Evolutionary conservation across 371 early-diverging fungal genomes (phyloP).

Genomic region (Aphelidium insulamus): DNA sequence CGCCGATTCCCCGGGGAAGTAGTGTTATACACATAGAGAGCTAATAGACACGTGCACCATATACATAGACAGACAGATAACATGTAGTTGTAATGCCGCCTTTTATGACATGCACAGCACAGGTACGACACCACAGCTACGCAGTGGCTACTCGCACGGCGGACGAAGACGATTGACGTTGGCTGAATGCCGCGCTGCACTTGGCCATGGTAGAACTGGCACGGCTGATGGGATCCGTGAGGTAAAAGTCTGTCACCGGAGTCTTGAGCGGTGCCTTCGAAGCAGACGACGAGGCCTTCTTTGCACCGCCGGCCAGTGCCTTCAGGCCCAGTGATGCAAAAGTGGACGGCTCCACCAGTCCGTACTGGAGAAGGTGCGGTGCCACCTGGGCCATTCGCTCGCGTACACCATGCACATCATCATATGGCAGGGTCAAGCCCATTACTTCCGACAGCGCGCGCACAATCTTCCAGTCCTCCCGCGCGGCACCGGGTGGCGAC

Average conservation of each 20-base stretch:
- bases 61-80: too few relatives aligned
- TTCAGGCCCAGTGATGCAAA: slow-evolving; percentile 32
- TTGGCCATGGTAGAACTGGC: slow-evolving; percentile 93
- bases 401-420: slow-evolving; percentile 54
- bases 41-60: too few relatives aligned
- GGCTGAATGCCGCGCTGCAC: slow-evolving; percentile 52
- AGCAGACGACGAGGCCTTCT: not conserved
- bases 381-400: slow-evolving; percentile 65
- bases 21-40: too few relatives aligned
- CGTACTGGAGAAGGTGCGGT: slow-evolving; percentile 56
- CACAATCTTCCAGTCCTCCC: slow-evolving; percentile 95
- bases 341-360: slow-evolving; percentile 34
- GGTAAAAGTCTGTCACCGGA: slow-evolving; percentile 70
- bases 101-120: too few relatives aligned
- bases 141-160: too few relatives aligned
- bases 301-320: slow-evolving; percentile 18
- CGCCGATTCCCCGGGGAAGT: too few relatives aligned
- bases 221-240: slow-evolving; percentile 79
- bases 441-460: slow-evolving; percentile 81
- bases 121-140: too few relatives aligned
- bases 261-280: slow-evolving; percentile 8
- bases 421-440: slow-evolving; percentile 69
- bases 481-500: slow-evolving; percentile 66
- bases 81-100: too few relatives aligned
- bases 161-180: too few relatives aligned